These are phyloP conservation scores for Brasilioporus rufonigricans DNA, from an alignment of 768 basidiomycete genomes.

Conservation along the genomic window DNA sequence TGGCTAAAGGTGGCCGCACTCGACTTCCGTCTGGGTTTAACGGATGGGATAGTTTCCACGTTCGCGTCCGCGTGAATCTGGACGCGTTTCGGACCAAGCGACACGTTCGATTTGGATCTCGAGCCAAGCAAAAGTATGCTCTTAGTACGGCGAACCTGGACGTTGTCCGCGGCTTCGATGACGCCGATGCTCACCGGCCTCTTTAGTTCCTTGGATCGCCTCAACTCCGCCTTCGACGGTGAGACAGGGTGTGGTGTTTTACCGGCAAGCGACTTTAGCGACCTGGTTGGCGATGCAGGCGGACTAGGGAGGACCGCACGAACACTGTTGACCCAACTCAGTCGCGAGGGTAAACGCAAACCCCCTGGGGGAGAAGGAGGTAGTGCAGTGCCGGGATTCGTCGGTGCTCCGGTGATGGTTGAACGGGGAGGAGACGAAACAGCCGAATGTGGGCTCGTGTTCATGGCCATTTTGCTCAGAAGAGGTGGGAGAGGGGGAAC, in stretches of 20 bases:
- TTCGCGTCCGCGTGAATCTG: constrained; percentile 28
- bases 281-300: constrained; percentile 28
- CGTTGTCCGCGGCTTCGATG: constrained; percentile 30
- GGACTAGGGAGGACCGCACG: constrained; percentile 30
- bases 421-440: constrained; percentile 10
- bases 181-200: constrained; percentile 29
- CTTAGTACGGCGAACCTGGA: constrained; percentile 28
- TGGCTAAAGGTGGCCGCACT: constrained; percentile 18
- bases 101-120: constrained; percentile 22
- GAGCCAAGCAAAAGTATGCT: constrained; percentile 32
- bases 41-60: constrained; percentile 6
- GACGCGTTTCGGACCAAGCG: constrained; percentile 26
- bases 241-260: constrained; percentile 3
- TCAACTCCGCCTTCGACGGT: constrained; percentile 6
- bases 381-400: constrained; percentile 11
- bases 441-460: not conserved
- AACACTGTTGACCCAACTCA: constrained; percentile 28
- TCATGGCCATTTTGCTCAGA: constrained; percentile 15
- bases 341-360: constrained; percentile 32
- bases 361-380: constrained; percentile 29
- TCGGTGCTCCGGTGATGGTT: not conserved
- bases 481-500: constrained; percentile 29
- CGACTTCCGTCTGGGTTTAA: constrained; percentile 27
- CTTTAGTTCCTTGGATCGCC: constrained; percentile 11
- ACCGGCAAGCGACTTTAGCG: constrained; percentile 5